Evolutionary conservation across 768 basidiomycete species (phyloP).

Genomic region (Rhizopogon vinicolor): DNA sequence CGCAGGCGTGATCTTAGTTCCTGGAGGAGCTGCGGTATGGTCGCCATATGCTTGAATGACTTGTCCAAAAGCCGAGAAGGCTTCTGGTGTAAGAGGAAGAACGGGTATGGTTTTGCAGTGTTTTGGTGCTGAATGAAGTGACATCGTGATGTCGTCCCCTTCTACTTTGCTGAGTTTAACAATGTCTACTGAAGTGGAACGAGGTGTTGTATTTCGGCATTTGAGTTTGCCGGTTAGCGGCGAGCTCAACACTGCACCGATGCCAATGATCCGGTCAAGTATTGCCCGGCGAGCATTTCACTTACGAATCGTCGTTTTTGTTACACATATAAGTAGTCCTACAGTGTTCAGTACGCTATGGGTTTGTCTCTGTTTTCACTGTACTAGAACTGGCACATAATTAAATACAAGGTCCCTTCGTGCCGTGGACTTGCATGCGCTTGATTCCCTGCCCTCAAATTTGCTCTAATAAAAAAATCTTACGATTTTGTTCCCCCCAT

Average conservation of each 20-base stretch:
- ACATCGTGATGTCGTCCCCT: neutral
- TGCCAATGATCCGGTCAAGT: too few species aligned
- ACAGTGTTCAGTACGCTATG: too few species aligned
- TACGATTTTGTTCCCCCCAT: too few species aligned
- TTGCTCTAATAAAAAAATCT: too few species aligned
- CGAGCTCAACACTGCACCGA: too few species aligned
- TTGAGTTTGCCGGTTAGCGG: too few species aligned
- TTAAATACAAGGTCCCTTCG: conserved; percentile 31
- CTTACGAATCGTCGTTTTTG: too few species aligned
- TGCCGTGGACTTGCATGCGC: conserved; percentile 76
- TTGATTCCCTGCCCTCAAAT: conserved; percentile 58
- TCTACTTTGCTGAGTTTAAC: neutral
- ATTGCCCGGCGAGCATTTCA: too few species aligned
- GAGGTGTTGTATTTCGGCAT: too few species aligned
- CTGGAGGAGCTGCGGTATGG: conserved; percentile 59
- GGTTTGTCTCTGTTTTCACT: too few species aligned
- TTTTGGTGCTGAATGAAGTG: conserved; percentile 2
- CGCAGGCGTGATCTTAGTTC: conserved; percentile 69
- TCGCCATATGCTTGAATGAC: conserved; percentile 87
- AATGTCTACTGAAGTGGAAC: conserved; percentile 2
- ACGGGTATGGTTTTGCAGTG: conserved; percentile 39
- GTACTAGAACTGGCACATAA: too few species aligned
- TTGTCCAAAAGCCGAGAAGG: conserved; percentile 84
- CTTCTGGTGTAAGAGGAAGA: conserved; percentile 75
- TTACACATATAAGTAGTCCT: too few species aligned